Evolutionary conservation across 2,329 filamentous ascomycete genomes (phyloP), one percentile per base, ranked within the genome.

Genomic region (Xylariaceae sp.): DNA sequence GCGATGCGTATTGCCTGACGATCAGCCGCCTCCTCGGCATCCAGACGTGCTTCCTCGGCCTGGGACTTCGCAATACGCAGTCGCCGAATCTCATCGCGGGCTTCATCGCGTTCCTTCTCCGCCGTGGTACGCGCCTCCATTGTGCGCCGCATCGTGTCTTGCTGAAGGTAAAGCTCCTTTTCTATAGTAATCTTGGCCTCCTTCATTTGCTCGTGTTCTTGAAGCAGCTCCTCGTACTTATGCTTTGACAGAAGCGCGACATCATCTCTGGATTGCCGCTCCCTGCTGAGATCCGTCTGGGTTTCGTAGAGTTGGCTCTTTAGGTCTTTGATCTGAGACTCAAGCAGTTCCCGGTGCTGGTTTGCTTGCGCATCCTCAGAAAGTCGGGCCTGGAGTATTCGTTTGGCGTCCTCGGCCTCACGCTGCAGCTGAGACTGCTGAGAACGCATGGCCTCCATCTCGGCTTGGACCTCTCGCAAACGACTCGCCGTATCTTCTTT

Each of bases 171-270:
- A 73, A 99, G 87, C 74, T 97, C 93, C 73, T 97, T 97, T 74
- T 99, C 93, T 64, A 99, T 96, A 51, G 87, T 96, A 68, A 97
- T 96, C 74, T 99, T 99, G 34, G 91, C 88, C 64, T 97, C 92
- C 68, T 96, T 96, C 39, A 97, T 80, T 39, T 85, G 84, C 53
- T 95, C 88, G 67, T 87, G 96, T 65, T 97, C 92, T 30, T 92
- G 87, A 71, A 92, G 88, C 61, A 99, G 79, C 54, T 88, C 85
- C 50, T 89, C 81, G 68, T 88, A 90, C 72, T 94, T 95, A 75
- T 96, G 92, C 66, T 97, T 92, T 3, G 90, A 87, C 59, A 97
- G 87, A 66, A 96, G 85, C 64, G 93, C 87, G 30, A 97, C 92
- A 70, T 99, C 94, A 66, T 97, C 93, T 59, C 94, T 85, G 13